These are phyloP conservation scores for Beauveria pseudobassiana DNA, from an alignment of 2,329 filamentous ascomycete species.

Conservation along the genomic window DNA sequence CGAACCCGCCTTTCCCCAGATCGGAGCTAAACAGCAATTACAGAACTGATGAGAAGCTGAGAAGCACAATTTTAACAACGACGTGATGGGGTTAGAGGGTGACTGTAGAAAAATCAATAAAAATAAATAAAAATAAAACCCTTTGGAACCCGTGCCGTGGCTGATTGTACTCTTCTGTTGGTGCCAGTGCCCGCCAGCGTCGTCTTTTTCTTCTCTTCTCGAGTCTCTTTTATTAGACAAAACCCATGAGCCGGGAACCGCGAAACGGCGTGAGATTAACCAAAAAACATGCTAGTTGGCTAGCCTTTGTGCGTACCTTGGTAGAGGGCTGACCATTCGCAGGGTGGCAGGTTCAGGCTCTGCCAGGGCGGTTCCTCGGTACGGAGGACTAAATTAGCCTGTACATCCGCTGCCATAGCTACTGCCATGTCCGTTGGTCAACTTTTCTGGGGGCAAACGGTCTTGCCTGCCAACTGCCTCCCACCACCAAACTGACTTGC, in stretches of 20 bases:
- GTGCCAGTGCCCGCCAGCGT: background rate
- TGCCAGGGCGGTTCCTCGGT: constrained; percentile 1
- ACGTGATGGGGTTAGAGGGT: no score
- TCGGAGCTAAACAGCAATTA: background rate
- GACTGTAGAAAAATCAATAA: no score
- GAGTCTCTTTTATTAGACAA: background rate
- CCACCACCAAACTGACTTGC: background rate
- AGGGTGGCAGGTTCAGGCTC: background rate
- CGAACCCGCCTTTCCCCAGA: constrained; percentile 7
- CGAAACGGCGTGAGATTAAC: background rate
- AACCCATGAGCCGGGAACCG: background rate
- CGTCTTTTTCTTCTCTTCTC: background rate
- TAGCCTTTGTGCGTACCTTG: background rate
- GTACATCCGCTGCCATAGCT: background rate
- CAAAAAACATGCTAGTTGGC: no score
- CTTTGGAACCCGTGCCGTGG: no score
- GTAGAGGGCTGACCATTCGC: background rate
- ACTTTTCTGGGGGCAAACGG: background rate
- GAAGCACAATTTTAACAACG: no score
- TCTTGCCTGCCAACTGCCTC: background rate
- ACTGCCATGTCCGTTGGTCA: background rate
- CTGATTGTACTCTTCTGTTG: background rate
- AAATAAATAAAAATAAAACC: background rate
- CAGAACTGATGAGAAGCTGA: background rate
- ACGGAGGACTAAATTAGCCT: constrained; percentile 10